Percentiles rank a stretch among this genome's conserved stretches.
These are phyloP conservation scores for Plenodomus biglobosus DNA, from an alignment of 2,329 filamentous ascomycete species.

Conservation along the genomic window DNA sequence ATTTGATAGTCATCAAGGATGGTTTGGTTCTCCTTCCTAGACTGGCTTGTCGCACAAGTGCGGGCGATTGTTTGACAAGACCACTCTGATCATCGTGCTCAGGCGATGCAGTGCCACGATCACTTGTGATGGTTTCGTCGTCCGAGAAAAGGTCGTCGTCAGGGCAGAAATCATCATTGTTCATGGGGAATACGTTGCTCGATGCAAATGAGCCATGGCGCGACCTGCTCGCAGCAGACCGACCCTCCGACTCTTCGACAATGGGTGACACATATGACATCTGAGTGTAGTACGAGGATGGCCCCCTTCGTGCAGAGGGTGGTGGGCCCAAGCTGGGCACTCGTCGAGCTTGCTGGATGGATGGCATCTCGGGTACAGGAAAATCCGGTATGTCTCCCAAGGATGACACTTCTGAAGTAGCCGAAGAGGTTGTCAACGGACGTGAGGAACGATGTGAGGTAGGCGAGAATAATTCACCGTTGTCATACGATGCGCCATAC, in stretches of 20 bases:
- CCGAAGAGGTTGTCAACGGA: slow-evolving; percentile 44
- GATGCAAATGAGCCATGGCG: slow-evolving; percentile 51
- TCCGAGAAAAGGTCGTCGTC: slow-evolving; percentile 42
- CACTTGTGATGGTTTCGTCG: slow-evolving; percentile 41
- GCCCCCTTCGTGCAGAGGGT: slow-evolving; percentile 52
- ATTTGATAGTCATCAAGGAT: slow-evolving; percentile 52
- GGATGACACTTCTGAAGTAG: slow-evolving; percentile 44
- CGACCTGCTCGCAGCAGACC: slow-evolving; percentile 47
- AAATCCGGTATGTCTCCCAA: slow-evolving; percentile 48
- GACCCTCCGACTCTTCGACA: slow-evolving; percentile 51
- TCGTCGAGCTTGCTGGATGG: slow-evolving; percentile 42
- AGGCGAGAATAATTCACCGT: slow-evolving; percentile 40
- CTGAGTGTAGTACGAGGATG: slow-evolving; percentile 53
- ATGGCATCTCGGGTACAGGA: slow-evolving; percentile 40
- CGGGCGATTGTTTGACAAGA: slow-evolving; percentile 40
- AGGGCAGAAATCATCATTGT: slow-evolving; percentile 46
- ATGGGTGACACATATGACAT: slow-evolving; percentile 53
- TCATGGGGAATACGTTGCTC: slow-evolving; percentile 52
- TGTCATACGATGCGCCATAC: slow-evolving; percentile 32
- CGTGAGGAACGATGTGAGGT: slow-evolving; percentile 32
- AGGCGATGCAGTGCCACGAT: slow-evolving; percentile 34
- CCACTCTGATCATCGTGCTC: slow-evolving; percentile 42
- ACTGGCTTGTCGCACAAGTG: slow-evolving; percentile 50
- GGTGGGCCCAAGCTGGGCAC: slow-evolving; percentile 51
- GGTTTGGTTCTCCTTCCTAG: slow-evolving; percentile 52